These are phyloP conservation scores for Pseudogymnoascus sp. DNA, from an alignment of 2,329 filamentous ascomycete species.

Conservation along the genomic window DNA sequence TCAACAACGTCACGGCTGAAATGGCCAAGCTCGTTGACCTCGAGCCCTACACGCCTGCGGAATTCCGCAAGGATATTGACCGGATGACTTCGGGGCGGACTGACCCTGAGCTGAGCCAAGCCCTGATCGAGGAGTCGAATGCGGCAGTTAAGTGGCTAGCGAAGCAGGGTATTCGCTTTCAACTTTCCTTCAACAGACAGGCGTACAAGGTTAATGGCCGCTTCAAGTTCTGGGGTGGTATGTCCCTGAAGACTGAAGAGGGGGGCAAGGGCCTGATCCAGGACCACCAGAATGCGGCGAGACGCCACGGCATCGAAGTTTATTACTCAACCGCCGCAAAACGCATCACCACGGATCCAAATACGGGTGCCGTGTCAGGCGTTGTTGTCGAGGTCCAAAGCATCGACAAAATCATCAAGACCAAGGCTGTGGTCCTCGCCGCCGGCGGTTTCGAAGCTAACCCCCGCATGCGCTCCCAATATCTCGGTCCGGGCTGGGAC, in stretches of 20 bases:
- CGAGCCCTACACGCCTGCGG: slow-evolving; percentile 42
- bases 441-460: slow-evolving; percentile 59
- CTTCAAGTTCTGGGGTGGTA: slow-evolving; percentile 58
- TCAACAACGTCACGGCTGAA: slow-evolving; percentile 47
- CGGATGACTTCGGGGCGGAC: slow-evolving; percentile 47
- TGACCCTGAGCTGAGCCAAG: slow-evolving; percentile 39
- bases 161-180: slow-evolving; percentile 45
- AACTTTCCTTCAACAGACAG: slow-evolving; percentile 56
- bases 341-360: slow-evolving; percentile 30
- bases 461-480: slow-evolving; percentile 44
- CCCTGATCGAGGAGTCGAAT: slow-evolving; percentile 44
- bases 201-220: slow-evolving; percentile 53
- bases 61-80: slow-evolving; percentile 48
- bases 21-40: slow-evolving; percentile 47
- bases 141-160: slow-evolving; percentile 47
- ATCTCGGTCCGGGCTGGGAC: slow-evolving; percentile 52
- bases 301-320: neutral
- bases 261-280: slow-evolving; percentile 51
- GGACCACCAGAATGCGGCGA: slow-evolving; percentile 35
- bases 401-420: slow-evolving; percentile 26
- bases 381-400: slow-evolving; percentile 24
- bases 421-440: slow-evolving; percentile 42
- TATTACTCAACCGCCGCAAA: slow-evolving; percentile 35
- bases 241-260: slow-evolving; percentile 49
- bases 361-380: slow-evolving; percentile 28